Percentiles rank a stretch among this genome's conserved stretches.
Conservation (phyloP, 2,329 filamentous ascomycete species). For the Phialophora tarda region DNA sequence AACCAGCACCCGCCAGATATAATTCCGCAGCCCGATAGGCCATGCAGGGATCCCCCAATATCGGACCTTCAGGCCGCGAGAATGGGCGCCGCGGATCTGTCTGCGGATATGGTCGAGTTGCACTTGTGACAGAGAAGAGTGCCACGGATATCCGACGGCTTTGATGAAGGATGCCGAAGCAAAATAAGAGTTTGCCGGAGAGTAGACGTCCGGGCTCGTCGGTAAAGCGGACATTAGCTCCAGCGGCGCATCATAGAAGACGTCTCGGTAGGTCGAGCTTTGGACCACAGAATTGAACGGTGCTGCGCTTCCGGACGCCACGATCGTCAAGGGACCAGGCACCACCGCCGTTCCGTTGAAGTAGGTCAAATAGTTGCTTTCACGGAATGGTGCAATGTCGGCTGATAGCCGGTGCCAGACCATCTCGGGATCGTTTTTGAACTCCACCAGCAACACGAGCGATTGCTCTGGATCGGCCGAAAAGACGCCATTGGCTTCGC, state of each 20-base stretch:
- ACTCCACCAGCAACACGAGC: slow-evolving; percentile 60
- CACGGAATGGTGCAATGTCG: slow-evolving; percentile 54
- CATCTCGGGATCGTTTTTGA: slow-evolving; percentile 49
- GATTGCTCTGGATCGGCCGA: slow-evolving; percentile 55
- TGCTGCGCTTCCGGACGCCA: slow-evolving; percentile 59
- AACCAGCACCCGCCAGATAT: slow-evolving; percentile 60
- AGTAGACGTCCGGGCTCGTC: slow-evolving; percentile 45
- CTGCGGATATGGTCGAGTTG: slow-evolving; percentile 56
- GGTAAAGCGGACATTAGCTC: slow-evolving; percentile 42
- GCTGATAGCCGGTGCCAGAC: slow-evolving; percentile 46
- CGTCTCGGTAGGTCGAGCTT: slow-evolving; percentile 57
- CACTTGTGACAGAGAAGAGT: slow-evolving; percentile 48
- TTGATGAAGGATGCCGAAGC: slow-evolving; percentile 59
- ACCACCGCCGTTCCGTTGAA: slow-evolving; percentile 51
- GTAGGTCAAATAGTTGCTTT: slow-evolving; percentile 57
- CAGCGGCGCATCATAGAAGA: slow-evolving; percentile 62
- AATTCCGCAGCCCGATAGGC: slow-evolving; percentile 60
- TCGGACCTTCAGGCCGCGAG: slow-evolving; percentile 59
- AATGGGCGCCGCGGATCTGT: slow-evolving; percentile 59
- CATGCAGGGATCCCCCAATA: slow-evolving; percentile 66
- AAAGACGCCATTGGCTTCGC: slow-evolving; percentile 55
- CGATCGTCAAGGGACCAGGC: slow-evolving; percentile 56
- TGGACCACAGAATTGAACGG: slow-evolving; percentile 54
- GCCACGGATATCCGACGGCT: slow-evolving; percentile 45
- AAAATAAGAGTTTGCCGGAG: slow-evolving; percentile 61